phyloP scores from a whole-genome alignment of 305 asterid genomes.

The Striga hermonthica region DNA sequence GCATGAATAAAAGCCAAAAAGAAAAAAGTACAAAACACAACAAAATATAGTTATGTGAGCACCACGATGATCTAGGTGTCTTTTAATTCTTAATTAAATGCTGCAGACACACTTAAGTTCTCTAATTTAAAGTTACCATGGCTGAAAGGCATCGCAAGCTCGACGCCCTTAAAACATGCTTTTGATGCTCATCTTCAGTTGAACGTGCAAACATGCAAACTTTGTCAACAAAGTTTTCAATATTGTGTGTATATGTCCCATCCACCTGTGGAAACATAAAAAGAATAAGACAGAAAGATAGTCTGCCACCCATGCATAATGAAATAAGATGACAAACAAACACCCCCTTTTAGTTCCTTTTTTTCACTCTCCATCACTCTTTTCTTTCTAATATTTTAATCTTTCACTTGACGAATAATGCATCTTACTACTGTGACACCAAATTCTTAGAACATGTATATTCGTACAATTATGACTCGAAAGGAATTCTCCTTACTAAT shows the following conservation, averaged over 20 bases:
- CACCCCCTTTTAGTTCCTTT: background rate
- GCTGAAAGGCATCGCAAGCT: conserved; percentile 93
- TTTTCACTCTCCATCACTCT: background rate
- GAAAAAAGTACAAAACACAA: conserved; percentile 8
- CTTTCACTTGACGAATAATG: background rate
- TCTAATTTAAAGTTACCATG: conserved; percentile 53
- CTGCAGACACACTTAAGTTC: background rate
- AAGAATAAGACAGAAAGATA: conserved; percentile 21
- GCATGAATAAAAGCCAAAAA: background rate
- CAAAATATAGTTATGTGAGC: background rate
- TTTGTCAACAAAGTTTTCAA: conserved; percentile 65
- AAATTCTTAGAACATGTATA: conserved; percentile 1
- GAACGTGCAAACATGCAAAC: conserved; percentile 64
- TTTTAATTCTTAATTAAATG: no score
- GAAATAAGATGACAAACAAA: conserved; percentile 2
- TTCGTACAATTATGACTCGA: background rate
- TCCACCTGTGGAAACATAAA: conserved; percentile 59
- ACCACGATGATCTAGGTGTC: no score
- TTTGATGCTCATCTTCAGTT: conserved; percentile 58
- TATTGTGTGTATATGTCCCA: conserved; percentile 69
- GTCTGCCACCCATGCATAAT: background rate
- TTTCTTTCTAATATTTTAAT: no score
- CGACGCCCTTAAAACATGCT: conserved; percentile 65
- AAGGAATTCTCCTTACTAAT: background rate
- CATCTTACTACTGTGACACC: background rate